Evolutionary conservation across 1,284 basidiomycete genomes (phyloP), one percentile per base, ranked within the genome.

Genomic region (Trametes polyzona): DNA sequence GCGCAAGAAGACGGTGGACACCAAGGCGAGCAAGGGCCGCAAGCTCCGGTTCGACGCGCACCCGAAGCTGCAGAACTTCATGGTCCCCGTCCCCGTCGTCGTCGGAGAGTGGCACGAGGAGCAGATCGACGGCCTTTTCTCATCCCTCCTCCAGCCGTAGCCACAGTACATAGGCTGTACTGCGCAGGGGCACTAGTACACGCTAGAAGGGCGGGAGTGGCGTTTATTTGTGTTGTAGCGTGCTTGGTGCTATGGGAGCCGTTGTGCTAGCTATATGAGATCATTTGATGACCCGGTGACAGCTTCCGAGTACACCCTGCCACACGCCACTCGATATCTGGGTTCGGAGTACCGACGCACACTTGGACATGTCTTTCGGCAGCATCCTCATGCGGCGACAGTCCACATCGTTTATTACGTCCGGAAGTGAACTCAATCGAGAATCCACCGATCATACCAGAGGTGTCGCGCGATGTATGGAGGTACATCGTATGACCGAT

Each of bases 31-130:
- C 71, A 98, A 98, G 76, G 95, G 95, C 2, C 64, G 46, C 42
- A 59, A 63, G 62, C 43, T 59, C 68, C 92, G 93, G 59, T 96
- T 94, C 71, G 90, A 96, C 59, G 87, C 93, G 1, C 95, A 97
- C 69, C 93, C 96, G 67, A 97, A 96, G 75, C 76, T 96, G 37
- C 90, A 93, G 69, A 94, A 95, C 71, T 96, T 96, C 69, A 96
- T 96, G 88, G 92, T 95, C 1, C 95, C 95, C 10, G 85, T 95
- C 4, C 83, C 86, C 6, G 76, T 83, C 1, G 40, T 63, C 35
- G 55, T 75, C 41, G 81, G 81, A 23, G 74, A 76, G 53, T 98
- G 95, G 95, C 92, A 95, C 62, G 93, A 96, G 62, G 92, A 93
- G 68, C 95, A 97, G 76, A 84, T 94, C 57, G 95, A 97, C 69